These are phyloP conservation scores for Globisporangium uncinulatum DNA, from an alignment of 352 stramenopile genomes.

Conservation along the genomic window DNA sequence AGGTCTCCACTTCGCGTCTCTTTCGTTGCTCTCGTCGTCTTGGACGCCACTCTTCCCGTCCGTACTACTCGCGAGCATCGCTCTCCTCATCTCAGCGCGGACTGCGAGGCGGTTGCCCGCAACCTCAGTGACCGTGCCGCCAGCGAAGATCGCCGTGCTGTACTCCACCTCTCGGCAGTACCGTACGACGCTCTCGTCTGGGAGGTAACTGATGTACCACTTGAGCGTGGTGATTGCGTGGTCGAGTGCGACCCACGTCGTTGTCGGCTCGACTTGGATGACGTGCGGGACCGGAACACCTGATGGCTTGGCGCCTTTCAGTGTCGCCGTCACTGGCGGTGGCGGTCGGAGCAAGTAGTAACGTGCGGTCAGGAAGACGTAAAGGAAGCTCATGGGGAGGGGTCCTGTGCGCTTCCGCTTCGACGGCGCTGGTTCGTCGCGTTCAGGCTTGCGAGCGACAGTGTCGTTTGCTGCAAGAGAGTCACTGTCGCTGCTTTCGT, in stretches of 20 bases:
- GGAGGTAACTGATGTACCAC: slow-evolving; percentile 60
- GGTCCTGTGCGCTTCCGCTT: slow-evolving; percentile 24
- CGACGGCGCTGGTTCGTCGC: slow-evolving; percentile 4
- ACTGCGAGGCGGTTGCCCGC: slow-evolving; percentile 61
- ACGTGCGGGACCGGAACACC: slow-evolving; percentile 19
- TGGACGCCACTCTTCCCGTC: neutral
- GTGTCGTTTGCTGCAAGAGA: no score
- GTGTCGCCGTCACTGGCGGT: slow-evolving; percentile 6
- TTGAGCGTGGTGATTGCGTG: slow-evolving; percentile 50
- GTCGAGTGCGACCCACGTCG: slow-evolving; percentile 59
- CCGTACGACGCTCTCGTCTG: slow-evolving; percentile 39
- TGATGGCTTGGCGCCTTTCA: slow-evolving; percentile 3
- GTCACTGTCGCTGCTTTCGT: slow-evolving; percentile 1
- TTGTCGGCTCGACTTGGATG: slow-evolving; percentile 41
- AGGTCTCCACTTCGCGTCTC: slow-evolving; percentile 16
- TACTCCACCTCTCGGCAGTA: slow-evolving; percentile 77
- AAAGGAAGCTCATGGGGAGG: slow-evolving; percentile 58
- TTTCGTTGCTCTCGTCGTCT: neutral
- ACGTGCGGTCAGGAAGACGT: slow-evolving; percentile 55
- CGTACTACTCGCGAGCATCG: slow-evolving; percentile 34
- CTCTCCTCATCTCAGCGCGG: slow-evolving; percentile 60
- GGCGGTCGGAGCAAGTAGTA: slow-evolving; percentile 34
- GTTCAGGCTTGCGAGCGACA: neutral
- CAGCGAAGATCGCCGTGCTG: slow-evolving; percentile 55
- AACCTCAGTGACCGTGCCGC: slow-evolving; percentile 39